These are phyloP conservation scores for Cerrena zonata DNA, from an alignment of 1,284 basidiomycete genomes.

Conservation along the genomic window DNA sequence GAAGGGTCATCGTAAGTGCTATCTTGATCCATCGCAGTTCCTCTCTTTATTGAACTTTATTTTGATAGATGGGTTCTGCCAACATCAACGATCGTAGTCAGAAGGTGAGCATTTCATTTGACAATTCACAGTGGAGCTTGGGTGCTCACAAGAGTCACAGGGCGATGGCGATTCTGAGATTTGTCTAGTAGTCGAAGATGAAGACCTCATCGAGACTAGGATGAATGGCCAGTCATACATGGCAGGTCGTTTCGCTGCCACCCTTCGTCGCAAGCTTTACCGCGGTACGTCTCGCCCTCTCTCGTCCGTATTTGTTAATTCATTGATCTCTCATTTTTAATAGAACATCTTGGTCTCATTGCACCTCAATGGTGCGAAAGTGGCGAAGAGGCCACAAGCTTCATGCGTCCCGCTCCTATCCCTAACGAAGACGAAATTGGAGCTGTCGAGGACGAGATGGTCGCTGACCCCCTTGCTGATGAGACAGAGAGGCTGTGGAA, in stretches of 20 bases:
- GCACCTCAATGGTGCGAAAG: conserved; percentile 47
- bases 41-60: conserved; percentile 5
- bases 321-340: conserved; percentile 4
- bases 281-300: conserved; percentile 41
- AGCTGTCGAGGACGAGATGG: conserved; percentile 53
- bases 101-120: conserved; percentile 38
- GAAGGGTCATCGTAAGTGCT: conserved; percentile 71
- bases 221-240: conserved; percentile 76
- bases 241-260: conserved; percentile 71
- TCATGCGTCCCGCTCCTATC: conserved; percentile 76
- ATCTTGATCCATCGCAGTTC: neutral
- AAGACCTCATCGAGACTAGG: conserved; percentile 65
- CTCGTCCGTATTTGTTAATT: neutral
- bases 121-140: conserved; percentile 2
- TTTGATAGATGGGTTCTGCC: conserved; percentile 72
- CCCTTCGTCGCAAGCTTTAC: conserved; percentile 72
- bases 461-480: conserved; percentile 76
- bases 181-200: conserved; percentile 83
- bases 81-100: conserved; percentile 87
- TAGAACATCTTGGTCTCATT: conserved; percentile 85
- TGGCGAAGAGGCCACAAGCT: conserved; percentile 43
- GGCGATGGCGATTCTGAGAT: conserved; percentile 93
- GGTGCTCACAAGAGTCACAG: conserved; percentile 28
- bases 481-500: conserved; percentile 60
- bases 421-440: conserved; percentile 65